phyloP scores from a whole-genome alignment of 306 rosid species.

The Ormosia emarginata region DNA sequence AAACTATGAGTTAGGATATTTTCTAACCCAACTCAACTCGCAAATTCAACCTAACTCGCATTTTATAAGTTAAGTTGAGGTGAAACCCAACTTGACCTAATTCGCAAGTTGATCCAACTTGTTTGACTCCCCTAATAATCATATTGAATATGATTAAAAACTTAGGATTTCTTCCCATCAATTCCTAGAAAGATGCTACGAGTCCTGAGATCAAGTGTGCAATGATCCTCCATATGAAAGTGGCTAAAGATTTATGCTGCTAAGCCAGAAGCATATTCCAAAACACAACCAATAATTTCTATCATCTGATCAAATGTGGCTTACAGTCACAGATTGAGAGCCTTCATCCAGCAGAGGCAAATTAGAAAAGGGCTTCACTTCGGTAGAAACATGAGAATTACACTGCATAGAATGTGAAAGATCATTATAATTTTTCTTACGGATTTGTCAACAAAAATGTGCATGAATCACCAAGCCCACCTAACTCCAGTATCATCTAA shows the following conservation, averaged over 20 bases:
- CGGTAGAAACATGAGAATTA: background rate
- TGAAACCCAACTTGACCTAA: too few species aligned
- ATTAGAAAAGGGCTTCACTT: background rate
- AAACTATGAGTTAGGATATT: too few species aligned
- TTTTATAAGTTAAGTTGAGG: too few species aligned
- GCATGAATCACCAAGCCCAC: background rate
- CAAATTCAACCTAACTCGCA: too few species aligned
- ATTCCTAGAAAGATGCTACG: background rate
- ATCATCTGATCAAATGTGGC: background rate
- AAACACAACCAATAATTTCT: background rate
- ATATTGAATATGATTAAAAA: too few species aligned
- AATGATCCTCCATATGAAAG: background rate
- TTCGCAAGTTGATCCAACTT: too few species aligned
- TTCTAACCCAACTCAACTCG: too few species aligned
- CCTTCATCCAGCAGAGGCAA: background rate
- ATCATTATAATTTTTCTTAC: background rate
- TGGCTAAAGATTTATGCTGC: background rate
- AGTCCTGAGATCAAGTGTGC: background rate
- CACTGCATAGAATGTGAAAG: background rate
- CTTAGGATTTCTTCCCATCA: background rate
- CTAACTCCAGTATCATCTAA: background rate
- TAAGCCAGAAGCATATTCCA: background rate
- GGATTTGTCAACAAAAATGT: background rate
- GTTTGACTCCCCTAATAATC: too few species aligned
- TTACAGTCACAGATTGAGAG: background rate